Conservation (phyloP, 371 early-diverging fungal genomes). For the Mortierella sp. region DNA sequence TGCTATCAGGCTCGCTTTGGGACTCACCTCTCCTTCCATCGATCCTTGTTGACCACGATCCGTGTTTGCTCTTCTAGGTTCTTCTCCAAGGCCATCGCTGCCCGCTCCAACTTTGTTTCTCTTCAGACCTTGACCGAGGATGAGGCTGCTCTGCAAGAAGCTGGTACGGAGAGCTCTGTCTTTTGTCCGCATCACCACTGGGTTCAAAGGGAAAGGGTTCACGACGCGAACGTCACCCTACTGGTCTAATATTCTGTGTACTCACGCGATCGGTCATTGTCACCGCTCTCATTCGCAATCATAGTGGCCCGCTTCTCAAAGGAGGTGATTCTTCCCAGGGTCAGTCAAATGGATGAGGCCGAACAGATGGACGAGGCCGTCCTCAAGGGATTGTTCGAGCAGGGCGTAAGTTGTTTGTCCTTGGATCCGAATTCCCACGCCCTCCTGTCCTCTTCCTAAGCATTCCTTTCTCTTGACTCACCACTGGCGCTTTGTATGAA, state of each 20-base stretch:
- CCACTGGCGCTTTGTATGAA: neutral
- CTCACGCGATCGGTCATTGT: neutral
- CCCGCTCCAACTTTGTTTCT: slow-evolving; percentile 62
- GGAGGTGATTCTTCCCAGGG: slow-evolving; percentile 88
- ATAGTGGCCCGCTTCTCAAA: slow-evolving; percentile 88
- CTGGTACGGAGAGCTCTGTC: slow-evolving; percentile 59
- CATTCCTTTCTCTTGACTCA: neutral
- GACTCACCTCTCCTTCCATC: neutral
- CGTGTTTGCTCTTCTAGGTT: slow-evolving; percentile 33
- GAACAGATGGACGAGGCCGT: slow-evolving; percentile 84
- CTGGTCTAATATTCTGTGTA: no score
- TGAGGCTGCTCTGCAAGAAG: slow-evolving; percentile 80
- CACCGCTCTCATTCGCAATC: neutral
- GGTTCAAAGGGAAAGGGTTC: no score
- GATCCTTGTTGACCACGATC: neutral
- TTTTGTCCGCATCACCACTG: neutral
- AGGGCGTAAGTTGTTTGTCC: slow-evolving; percentile 73
- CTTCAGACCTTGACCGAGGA: slow-evolving; percentile 85
- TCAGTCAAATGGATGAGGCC: slow-evolving; percentile 93
- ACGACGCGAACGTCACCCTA: no score
- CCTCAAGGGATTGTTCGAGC: slow-evolving; percentile 89
- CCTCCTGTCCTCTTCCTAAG: neutral
- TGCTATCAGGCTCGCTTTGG: no score
- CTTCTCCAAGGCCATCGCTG: slow-evolving; percentile 60
- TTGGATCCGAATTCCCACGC: slow-evolving; percentile 5